These are phyloP conservation scores for Dalbergia cultrata DNA, from an alignment of 306 rosid species.

Conservation along the genomic window DNA sequence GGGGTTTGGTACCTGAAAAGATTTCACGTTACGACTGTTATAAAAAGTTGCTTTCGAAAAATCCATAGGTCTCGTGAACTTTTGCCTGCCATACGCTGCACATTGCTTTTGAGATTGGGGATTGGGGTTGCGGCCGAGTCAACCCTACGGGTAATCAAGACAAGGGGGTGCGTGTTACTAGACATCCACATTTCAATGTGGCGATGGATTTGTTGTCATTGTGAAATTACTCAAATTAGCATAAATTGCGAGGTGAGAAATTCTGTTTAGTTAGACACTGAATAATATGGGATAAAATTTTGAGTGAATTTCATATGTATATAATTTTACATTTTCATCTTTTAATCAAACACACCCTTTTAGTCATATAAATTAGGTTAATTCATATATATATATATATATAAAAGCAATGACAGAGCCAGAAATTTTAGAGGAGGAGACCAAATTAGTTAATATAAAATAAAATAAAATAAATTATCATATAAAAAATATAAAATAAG, in stretches of 20 bases:
- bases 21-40: constrained; percentile 9
- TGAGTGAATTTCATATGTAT: too few species aligned
- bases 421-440: too few species aligned
- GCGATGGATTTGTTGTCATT: background rate
- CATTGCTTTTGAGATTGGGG: constrained; percentile 30
- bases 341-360: too few species aligned
- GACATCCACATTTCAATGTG: constrained; percentile 22
- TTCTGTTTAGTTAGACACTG: too few species aligned
- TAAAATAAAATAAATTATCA: too few species aligned
- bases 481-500: too few species aligned
- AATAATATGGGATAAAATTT: too few species aligned
- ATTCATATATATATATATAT: too few species aligned
- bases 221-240: background rate
- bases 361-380: too few species aligned
- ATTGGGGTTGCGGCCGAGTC: background rate
- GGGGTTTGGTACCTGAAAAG: constrained; percentile 85
- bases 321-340: too few species aligned
- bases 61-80: constrained; percentile 55
- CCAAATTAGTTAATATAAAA: too few species aligned
- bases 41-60: constrained; percentile 20
- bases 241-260: background rate
- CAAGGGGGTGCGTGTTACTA: background rate
- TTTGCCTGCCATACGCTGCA: constrained; percentile 34
- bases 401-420: too few species aligned
- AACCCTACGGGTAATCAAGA: constrained; percentile 5